Base-by-base conservation (phyloP, 169 alveolate genomes). In the Theileria annulata region DNA sequence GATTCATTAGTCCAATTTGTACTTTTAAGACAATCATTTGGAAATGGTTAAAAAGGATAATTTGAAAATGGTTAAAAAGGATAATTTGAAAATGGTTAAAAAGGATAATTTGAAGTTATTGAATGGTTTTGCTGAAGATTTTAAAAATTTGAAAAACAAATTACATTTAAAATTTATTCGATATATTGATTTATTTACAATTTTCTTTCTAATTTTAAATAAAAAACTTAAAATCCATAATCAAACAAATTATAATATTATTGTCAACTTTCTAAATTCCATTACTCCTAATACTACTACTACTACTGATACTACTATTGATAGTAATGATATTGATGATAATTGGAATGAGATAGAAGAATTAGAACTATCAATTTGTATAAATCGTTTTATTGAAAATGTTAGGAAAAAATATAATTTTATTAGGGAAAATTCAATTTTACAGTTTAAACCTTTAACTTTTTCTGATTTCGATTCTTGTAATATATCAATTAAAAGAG, bases 121-220 rank as follows among this genome's bases (percentile, higher is more conserved):
- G 2, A 23, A 27, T 30, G 71, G 2, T 5, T 62, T 37, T 62
- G 4, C 31, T 5, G 42, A 25, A 2, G 37, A 62, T 15, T 27
- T 37, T 62, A 62, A 62, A 21, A 21, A 2, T 23, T 30, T 87
- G n/a, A 88, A 90, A 66, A 70, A 75, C 28, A 35, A 25, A 6
- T 56, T 86, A n/a, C 94, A 90, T 58, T 27, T 67, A 17, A 54
- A 79, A 31, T 76, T 90, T 27, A 54, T 90, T 33, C 72, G 71
- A 25, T 80, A 75, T 49, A 47, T 90, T 13, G 94, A 90, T 72
- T 75, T 90, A 51, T 86, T 75, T 80, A 76, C 78, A 21, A 87
- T 86, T 27, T 80, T 84, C 48, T 71, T 74, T 19, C 78, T 90
- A 15, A 77, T 90, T 28, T 80, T 90, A 3, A 64, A 87, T 21